Evolutionary conservation across 306 rosid species (phyloP), one percentile per base, ranked within the genome.

Genomic region (Quercus cerris): DNA sequence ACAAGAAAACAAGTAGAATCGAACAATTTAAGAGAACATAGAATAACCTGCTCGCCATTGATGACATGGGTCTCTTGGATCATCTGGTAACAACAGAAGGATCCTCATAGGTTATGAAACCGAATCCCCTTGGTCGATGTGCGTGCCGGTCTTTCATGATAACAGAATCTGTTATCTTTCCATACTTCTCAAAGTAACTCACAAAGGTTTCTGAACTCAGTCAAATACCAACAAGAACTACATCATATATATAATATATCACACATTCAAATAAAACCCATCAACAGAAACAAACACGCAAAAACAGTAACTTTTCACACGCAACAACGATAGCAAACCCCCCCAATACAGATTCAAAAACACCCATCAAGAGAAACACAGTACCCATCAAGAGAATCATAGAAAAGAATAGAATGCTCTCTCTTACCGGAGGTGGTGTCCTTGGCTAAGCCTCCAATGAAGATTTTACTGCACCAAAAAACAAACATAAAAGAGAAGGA

Each of bases 121-220:
- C 97, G 31, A 94, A 94, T 20, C 99, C 99, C 76, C 97, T 78
- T 0, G 99, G 93, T 12, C 90, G 91, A 56, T 97, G 94, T 3
- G 97, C 80, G 74, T 87, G 89, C 13, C 97, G 93, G 62, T 94
- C 99, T 58, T 91, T 94, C 99, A 94, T 91, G 35, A 94, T 94
- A 55, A 94, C 97, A 1, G 97, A 91, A 78, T 94, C 99, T 14
- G 89, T 93, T 67, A 93, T 93, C 87, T 93, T 97, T 63, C 99
- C 99, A 73, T 92, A 94, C 44, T 85, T 91, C 77, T 93, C 97
- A 38, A 94, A 94, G 84, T 94, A 93, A 84, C 90, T 90, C 22
- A 91, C 87, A 73, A 93, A 94, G 4, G 91, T 80, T 22, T 92
- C 98, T 94, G 82, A 79, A 63, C 25, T 9, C 69, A 14, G 9